Base-by-base conservation (phyloP, 179 eudicot species). In the Patellifolia procumbens region DNA sequence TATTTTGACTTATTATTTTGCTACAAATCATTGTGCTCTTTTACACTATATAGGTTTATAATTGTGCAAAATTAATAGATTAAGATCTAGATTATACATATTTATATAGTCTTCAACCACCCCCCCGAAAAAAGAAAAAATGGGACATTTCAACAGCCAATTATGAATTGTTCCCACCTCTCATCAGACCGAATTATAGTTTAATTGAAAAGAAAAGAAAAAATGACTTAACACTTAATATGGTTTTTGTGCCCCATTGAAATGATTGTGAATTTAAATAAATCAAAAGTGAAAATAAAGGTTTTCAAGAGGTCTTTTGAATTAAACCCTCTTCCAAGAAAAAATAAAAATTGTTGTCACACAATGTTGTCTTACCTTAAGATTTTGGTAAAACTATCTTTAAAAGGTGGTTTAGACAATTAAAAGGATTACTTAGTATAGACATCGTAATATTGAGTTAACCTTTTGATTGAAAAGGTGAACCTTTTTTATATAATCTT, bases 1-100 rank as follows among this genome's bases (percentile, higher is more conserved):
- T 72, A 35, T 78, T 49, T 74, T 66, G 65, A 80, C 72, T 15
- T 69, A 76, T 29, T 76, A 68, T 72, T 71, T 76, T 48, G 29
- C 73, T 34, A 46, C 71, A 39, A 77, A 58, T 80, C 16, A 73
- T 68, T 43, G 62, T 3, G 59, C 13, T 8, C 8, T 24, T 53
- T 70, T 51, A 68, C 26, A 0, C 43, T 70, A 42, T 19, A 52
- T 82, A 19, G 56, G 60, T 24, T 66, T 66, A 72, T 55, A 55
- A 31, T 63, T 35, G 51, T 53, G 7, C 15, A 67, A 51, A 51
- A 19, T 70, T 31, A 61, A 55, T 26, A 2, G 16, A 24, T 72
- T 22, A 72, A 62, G 35, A 56, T 71, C 81, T 71, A 63, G 39
- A 72, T 63, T 65, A 35, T 35, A 26, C 53, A 58, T 26, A 12